A percentile compares a stretch with the other conserved stretches of the same genome.
These are phyloP conservation scores for Penicillium bialowiezense DNA, from an alignment of 495 filamentous ascomycete species.

Conservation along the genomic window DNA sequence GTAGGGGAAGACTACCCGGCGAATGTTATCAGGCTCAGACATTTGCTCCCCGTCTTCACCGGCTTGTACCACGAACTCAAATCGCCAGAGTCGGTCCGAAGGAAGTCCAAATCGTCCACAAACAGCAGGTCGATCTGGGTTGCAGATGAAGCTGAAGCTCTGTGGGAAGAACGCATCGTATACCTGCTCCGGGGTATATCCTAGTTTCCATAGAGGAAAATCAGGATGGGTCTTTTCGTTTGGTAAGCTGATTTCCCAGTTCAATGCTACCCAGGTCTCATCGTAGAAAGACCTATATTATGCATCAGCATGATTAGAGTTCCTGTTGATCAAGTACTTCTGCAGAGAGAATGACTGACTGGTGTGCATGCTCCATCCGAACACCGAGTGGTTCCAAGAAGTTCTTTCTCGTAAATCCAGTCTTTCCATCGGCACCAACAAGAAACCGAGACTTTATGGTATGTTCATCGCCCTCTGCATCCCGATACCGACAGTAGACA, in stretches of 20 bases:
- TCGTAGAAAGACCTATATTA: conserved; percentile 39
- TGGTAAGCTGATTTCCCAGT: conserved; percentile 45
- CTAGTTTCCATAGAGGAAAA: conserved; percentile 48
- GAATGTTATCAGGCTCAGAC: conserved; percentile 21
- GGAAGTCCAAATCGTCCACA: conserved; percentile 47
- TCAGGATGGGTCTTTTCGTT: conserved; percentile 45
- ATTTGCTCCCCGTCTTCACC: conserved; percentile 31
- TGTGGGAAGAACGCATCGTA: conserved; percentile 51
- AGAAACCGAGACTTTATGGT: conserved; percentile 36
- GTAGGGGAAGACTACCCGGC: conserved; percentile 31
- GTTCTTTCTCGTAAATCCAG: conserved; percentile 45
- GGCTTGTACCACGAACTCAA: conserved; percentile 42
- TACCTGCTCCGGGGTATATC: conserved; percentile 45
- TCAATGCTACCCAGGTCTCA: conserved; percentile 52
- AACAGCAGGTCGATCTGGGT: conserved; percentile 41
- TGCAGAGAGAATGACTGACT: conserved; percentile 11
- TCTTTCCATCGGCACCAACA: conserved; percentile 52
- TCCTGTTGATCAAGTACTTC: no score
- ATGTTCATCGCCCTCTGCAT: conserved; percentile 20
- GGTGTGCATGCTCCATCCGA: conserved; percentile 34
- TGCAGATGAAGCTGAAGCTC: conserved; percentile 46
- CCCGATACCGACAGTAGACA: conserved; percentile 34
- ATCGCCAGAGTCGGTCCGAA: conserved; percentile 44
- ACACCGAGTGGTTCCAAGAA: conserved; percentile 47
- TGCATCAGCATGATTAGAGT: not conserved